Evolutionary conservation across 495 filamentous ascomycete genomes (phyloP), one percentile per base, ranked within the genome.

Genomic region (Xylaria castorea): DNA sequence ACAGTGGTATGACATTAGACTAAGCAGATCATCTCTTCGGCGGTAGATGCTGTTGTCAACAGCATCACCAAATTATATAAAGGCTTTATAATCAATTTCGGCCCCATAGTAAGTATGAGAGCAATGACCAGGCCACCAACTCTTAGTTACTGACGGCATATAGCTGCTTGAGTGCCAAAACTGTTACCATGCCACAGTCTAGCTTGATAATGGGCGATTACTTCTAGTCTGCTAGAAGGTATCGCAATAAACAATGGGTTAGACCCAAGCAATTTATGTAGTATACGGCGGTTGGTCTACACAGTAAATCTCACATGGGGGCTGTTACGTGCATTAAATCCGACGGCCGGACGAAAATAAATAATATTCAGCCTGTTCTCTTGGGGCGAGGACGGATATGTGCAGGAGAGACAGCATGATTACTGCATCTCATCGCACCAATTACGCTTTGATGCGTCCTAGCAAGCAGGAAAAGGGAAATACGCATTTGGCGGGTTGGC

Each of bases 331-430:
- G 38, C 38, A 44, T 64, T 12, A n/a, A 25, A 44, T 64, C 2
- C 16, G 4, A 64, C 12, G 7, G 38, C 36, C 38, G 12, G 14
- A 48, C 42, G 6, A 50, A 36, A 66, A 66, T 66, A 63, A 14
- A 50, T 20, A 32, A 50, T 34, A 1, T 27, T 25, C 7, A 6
- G 38, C 20, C 3, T 27, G 16, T 32, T 32, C 34, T 66, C 38
- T 50, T 36, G 58, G 34, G 58, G 9, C 58, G n/a, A 38, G 34
- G 42, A 65, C 40, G 63, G 42, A 46, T 27, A 66, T 50, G 25
- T 34, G 63, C 63, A 66, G 40, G 14, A 66, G 3, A 48, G n/a
- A 27, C 62, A 1, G 42, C 38, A 46, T 65, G 22, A 1, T 65
- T 48, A 32, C 57, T 36, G 57, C 57, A 36, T 36, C 6, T 61